Evolutionary conservation across 2,329 filamentous ascomycete genomes (phyloP), one percentile per base, ranked within the genome.

Genomic region (Exophiala mesophila): DNA sequence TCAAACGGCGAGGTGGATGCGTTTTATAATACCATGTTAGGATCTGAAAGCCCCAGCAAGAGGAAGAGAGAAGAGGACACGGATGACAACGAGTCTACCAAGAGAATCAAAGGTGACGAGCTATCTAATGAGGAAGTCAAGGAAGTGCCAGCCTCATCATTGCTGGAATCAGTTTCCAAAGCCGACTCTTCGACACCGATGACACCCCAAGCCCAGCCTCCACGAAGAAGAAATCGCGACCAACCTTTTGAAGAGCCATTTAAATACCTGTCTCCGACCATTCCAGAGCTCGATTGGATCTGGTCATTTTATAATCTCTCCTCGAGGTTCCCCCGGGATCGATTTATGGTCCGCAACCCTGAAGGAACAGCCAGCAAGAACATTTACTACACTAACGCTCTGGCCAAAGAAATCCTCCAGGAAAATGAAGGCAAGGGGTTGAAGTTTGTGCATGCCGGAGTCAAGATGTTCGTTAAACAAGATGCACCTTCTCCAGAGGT

Each of bases 391-490:
- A 94, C 88, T 8, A 89, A 84, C 24, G 77, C 79, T 3, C 75
- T 97, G 9, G 83, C 88, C 16, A 84, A 88, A 21, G 84, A 90
- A 52, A 92, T 98, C 40, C 75, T 98, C 3, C 78, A 75, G 3
- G 77, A 83, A 59, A 98, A 98, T 62, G 88, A 96, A 64, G 86
- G 88, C 31, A 82, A 85, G 19, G 88, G 88, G 33, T 83, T 97
- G 65, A 94, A 92, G 63, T 95, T 98, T 61, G 85, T 98, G 36
- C 92, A 98, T 66, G 90, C 85, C 37, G 92, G 92, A 52, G 89
- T 98, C 23, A 94, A 94, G 69, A 97, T 97, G 88, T 98, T 94
- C 63, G 92, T 97, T 73, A 95, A 94, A 71, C 90, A 97, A 64
- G 88, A 96, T 59, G 84, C 87, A 0, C 89, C 94, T 46, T 85